Percentiles rank a stretch among this genome's conserved stretches.
Evolutionary conservation across 139 green algal genomes (phyloP).

Genomic region (Volvox reticuliferus): DNA sequence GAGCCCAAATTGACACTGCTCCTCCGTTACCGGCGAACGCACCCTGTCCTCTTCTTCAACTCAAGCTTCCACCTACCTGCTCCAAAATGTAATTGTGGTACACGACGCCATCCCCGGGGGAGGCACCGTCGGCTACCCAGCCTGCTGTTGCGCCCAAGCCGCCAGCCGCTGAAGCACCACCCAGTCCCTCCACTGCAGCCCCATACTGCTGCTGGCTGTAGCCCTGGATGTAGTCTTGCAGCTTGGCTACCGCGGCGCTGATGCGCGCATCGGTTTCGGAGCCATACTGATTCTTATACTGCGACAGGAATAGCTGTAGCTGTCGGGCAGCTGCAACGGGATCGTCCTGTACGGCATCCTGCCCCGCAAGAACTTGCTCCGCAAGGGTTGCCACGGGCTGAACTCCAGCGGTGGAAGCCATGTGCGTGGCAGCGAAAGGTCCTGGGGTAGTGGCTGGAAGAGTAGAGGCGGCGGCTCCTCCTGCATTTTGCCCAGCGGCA

Average conservation of each 20-base stretch:
- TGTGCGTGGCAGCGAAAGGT: neutral
- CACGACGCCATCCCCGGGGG: neutral
- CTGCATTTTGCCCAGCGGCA: no score
- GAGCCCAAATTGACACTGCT: no score
- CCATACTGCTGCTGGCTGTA: neutral
- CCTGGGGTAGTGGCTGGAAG: neutral
- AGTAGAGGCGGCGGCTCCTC: no score
- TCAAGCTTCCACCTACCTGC: neutral
- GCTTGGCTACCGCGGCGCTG: neutral
- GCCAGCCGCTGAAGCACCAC: neutral
- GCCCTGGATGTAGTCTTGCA: constrained; percentile 37
- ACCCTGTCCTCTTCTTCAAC: neutral
- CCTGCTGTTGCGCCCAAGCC: neutral
- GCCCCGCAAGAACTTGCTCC: constrained; percentile 16
- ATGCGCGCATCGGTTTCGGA: constrained; percentile 41
- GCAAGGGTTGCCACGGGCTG: neutral
- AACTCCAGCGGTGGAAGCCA: neutral
- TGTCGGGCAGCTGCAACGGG: constrained; percentile 24
- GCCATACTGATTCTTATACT: constrained; percentile 30
- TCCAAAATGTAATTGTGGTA: constrained; percentile 52
- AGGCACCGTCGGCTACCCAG: neutral
- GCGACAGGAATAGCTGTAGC: constrained; percentile 35
- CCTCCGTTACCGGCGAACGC: no score
- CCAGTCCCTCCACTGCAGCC: neutral
- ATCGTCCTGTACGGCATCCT: constrained; percentile 10